These are phyloP conservation scores for Sophora flavescens DNA, from an alignment of 306 rosid genomes.

Conservation along the genomic window DNA sequence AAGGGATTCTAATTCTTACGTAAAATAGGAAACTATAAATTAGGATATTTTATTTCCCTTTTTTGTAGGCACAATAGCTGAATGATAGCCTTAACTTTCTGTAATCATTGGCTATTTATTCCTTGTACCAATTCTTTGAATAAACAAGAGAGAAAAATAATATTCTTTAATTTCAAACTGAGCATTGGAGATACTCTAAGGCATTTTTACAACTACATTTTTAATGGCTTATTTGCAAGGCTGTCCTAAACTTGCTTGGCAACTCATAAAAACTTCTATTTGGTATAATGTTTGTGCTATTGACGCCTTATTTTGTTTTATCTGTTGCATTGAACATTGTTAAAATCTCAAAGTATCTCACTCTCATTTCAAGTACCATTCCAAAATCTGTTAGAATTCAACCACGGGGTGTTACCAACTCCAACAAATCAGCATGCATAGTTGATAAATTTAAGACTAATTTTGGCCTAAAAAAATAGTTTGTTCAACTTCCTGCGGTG, in stretches of 20 bases:
- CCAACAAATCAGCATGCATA: not conserved
- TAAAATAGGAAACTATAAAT: too few relatives aligned
- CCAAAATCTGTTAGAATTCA: not conserved
- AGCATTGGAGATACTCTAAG: too few relatives aligned
- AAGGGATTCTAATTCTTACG: too few relatives aligned
- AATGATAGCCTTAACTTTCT: too few relatives aligned
- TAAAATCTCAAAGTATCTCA: not conserved
- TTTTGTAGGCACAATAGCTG: too few relatives aligned
- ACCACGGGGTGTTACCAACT: not conserved
- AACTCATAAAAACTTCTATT: not conserved
- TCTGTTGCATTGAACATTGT: not conserved
- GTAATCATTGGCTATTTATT: too few relatives aligned
- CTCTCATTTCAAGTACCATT: not conserved
- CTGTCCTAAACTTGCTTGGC: slow-evolving; percentile 74
- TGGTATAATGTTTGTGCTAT: not conserved
- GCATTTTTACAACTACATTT: slow-evolving; percentile 2
- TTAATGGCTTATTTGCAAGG: slow-evolving; percentile 56
- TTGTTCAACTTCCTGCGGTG: not conserved
- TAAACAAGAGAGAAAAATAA: too few relatives aligned
- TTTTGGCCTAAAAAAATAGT: not conserved
- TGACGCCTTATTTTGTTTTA: not conserved
- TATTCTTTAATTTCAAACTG: too few relatives aligned
- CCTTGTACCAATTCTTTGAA: too few relatives aligned
- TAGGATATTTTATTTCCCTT: too few relatives aligned
- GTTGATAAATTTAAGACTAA: too few relatives aligned